These are phyloP conservation scores for Penicillium roqueforti DNA, from an alignment of 495 filamentous ascomycete genomes.

Conservation along the genomic window DNA sequence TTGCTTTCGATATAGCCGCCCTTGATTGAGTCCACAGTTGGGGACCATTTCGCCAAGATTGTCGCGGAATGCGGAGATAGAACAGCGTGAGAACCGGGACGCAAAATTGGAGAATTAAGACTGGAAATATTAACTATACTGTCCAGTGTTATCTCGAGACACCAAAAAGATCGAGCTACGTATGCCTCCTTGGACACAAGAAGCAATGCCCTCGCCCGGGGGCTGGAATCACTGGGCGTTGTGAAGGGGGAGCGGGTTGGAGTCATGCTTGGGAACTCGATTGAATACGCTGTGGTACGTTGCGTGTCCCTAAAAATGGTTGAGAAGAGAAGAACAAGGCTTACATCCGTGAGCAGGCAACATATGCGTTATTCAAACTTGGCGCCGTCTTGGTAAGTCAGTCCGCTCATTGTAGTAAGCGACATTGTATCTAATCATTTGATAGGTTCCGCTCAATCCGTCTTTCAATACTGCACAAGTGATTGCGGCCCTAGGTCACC, in stretches of 20 bases:
- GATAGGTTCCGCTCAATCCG: constrained; percentile 81
- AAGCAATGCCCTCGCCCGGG: constrained; percentile 74
- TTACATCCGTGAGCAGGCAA: constrained; percentile 39
- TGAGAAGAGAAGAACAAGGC: background rate
- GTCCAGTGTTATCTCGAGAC: constrained; percentile 59
- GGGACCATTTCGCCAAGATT: constrained; percentile 72
- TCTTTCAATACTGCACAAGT: constrained; percentile 82
- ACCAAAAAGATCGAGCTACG: constrained; percentile 60
- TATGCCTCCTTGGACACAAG: constrained; percentile 70
- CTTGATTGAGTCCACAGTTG: constrained; percentile 69
- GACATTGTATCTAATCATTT: background rate
- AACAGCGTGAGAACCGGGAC: constrained; percentile 52
- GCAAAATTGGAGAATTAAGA: background rate
- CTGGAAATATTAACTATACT: background rate
- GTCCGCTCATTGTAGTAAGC: background rate
- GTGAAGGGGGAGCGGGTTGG: constrained; percentile 81
- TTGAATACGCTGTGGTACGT: constrained; percentile 72
- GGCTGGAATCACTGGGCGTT: constrained; percentile 69
- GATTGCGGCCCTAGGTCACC: constrained; percentile 69
- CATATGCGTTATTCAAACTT: constrained; percentile 88
- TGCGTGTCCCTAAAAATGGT: background rate
- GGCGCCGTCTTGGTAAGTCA: constrained; percentile 73
- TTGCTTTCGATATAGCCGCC: constrained; percentile 52
- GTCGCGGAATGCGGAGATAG: constrained; percentile 70
- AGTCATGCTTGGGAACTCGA: constrained; percentile 78